phyloP scores from a whole-genome alignment of 2,329 filamentous ascomycete genomes.

The Cryphonectria carpinicola region DNA sequence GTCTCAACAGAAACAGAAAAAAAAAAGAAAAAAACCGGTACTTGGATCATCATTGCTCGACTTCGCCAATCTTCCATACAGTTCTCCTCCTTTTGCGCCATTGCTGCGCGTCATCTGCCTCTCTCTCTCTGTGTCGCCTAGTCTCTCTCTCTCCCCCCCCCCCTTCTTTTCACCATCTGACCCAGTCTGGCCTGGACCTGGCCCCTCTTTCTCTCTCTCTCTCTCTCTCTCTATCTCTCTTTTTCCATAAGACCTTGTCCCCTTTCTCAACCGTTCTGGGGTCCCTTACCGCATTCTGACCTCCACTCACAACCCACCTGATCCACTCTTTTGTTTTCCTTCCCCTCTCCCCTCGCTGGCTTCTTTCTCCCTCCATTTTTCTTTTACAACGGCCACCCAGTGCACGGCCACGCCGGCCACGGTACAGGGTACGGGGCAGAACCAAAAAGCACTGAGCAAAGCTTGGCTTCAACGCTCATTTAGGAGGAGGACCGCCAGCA shows the following conservation, averaged over 20 bases:
- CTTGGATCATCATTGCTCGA: neutral
- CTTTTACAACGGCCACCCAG: conserved; percentile 1
- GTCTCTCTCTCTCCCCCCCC: too few relatives aligned
- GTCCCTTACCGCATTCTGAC: conserved; percentile 26
- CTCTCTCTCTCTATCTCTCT: neutral
- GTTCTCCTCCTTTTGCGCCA: conserved; percentile 8
- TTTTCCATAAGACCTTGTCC: neutral
- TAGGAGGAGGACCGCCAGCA: neutral
- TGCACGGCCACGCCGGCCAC: conserved; percentile 10
- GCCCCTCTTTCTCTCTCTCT: too few relatives aligned
- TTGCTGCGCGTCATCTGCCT: conserved; percentile 26
- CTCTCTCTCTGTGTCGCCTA: neutral
- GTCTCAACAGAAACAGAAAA: too few relatives aligned
- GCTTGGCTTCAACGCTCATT: conserved; percentile 10
- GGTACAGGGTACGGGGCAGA: neutral
- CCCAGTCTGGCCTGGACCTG: neutral
- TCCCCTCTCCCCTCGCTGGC: conserved; percentile 7
- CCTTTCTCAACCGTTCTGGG: conserved; percentile 23
- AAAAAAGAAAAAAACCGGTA: too few relatives aligned
- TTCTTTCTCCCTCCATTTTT: neutral
- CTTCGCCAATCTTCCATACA: neutral
- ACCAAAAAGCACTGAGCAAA: neutral
- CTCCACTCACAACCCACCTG: conserved; percentile 21
- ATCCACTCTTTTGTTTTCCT: conserved; percentile 21
- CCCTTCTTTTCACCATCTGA: neutral